Conservation (phyloP, 345 rosid species). For the Arabidopsis suecica region DNA sequence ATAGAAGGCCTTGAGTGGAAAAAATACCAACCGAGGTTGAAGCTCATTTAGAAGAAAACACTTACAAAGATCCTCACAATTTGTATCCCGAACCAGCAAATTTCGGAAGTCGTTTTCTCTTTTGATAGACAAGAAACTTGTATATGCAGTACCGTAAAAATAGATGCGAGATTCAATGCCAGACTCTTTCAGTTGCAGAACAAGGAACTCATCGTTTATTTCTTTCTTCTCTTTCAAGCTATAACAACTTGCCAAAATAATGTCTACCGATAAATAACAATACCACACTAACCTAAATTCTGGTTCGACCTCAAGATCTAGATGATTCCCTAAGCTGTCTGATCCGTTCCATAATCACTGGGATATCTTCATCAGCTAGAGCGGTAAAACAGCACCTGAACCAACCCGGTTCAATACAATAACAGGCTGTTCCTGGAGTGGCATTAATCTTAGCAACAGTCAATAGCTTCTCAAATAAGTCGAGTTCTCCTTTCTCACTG, state of each 20-base stretch:
- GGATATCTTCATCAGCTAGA: constrained; percentile 66
- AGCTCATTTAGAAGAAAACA: constrained; percentile 46
- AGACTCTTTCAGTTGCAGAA: constrained; percentile 21
- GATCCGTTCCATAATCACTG: constrained; percentile 65
- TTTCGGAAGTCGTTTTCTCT: constrained; percentile 2
- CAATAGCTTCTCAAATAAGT: constrained; percentile 74
- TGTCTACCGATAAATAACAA: not conserved
- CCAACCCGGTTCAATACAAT: constrained; percentile 96
- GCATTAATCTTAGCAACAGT: constrained; percentile 76
- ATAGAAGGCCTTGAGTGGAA: constrained; percentile 62
- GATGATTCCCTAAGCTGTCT: constrained; percentile 54
- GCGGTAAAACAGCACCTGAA: constrained; percentile 87
- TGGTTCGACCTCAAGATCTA: constrained; percentile 48
- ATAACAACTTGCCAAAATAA: constrained; percentile 20
- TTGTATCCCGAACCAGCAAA: constrained; percentile 14
- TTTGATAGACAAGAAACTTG: constrained; percentile 31
- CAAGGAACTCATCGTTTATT: not conserved
- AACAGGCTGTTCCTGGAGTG: constrained; percentile 93
- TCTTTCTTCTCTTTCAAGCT: constrained; percentile 25
- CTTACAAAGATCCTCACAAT: constrained; percentile 12
- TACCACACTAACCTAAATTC: not conserved
- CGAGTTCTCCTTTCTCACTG: constrained; percentile 88
- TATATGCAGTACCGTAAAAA: constrained; percentile 27
- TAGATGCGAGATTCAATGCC: constrained; percentile 27
- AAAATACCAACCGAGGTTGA: constrained; percentile 56